phyloP scores from a whole-genome alignment of 192 early-diverging fungal genomes.

The Gryganskiella cystojenkinii region DNA sequence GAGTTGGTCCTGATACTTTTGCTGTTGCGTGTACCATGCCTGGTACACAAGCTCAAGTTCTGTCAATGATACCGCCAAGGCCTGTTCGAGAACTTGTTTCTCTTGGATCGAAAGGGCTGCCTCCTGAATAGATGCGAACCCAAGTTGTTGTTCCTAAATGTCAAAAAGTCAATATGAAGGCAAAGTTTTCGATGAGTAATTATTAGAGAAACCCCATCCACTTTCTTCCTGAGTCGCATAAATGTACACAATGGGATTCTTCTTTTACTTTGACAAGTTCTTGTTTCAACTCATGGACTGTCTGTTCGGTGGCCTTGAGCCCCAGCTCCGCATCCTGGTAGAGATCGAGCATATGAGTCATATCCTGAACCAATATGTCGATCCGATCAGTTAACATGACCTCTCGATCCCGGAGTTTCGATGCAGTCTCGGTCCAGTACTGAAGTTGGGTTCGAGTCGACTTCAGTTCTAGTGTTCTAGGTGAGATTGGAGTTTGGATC shows the following conservation, averaged over 20 bases:
- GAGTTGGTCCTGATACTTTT: too few species aligned
- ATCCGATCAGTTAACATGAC: conserved; percentile 3
- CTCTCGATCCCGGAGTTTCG: conserved; percentile 15
- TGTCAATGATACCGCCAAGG: conserved; percentile 1
- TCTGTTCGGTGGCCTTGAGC: neutral
- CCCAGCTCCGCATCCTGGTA: conserved; percentile 8
- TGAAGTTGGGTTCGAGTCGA: conserved; percentile 1
- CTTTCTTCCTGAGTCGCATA: neutral
- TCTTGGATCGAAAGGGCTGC: conserved; percentile 25
- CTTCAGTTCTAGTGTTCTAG: conserved; percentile 11
- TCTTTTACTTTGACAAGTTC: conserved; percentile 12
- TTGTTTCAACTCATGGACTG: neutral
- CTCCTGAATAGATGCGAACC: conserved; percentile 26
- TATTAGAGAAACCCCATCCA: neutral
- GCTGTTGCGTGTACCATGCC: neutral
- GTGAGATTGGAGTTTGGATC: neutral
- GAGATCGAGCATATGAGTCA: conserved; percentile 12
- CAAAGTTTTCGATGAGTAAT: neutral
- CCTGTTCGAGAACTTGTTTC: conserved; percentile 12
- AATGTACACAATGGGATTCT: neutral
- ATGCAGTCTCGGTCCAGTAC: conserved; percentile 17
- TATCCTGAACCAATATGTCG: conserved; percentile 14
- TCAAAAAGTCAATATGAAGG: neutral
- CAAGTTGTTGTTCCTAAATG: conserved; percentile 20
- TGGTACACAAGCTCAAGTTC: conserved; percentile 1